Percentiles rank a stretch among this genome's conserved stretches.
Conservation (phyloP, 1,284 basidiomycete genomes). For the Blastosporella zonata region DNA sequence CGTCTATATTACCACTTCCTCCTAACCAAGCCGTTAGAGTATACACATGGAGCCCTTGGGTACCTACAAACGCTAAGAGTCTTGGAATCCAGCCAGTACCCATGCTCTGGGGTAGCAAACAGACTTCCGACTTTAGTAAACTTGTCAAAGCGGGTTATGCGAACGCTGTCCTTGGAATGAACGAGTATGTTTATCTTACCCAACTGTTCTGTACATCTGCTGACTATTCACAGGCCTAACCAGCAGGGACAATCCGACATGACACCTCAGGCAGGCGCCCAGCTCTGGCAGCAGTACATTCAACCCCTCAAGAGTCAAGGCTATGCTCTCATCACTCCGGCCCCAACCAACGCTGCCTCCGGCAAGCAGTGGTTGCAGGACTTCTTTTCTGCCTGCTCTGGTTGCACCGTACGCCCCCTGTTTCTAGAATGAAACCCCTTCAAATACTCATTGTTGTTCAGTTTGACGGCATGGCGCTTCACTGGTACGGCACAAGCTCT, state of each 20-base stretch:
- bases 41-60: slow-evolving; percentile 56
- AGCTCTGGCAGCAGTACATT: slow-evolving; percentile 63
- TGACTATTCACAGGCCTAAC: slow-evolving; percentile 36
- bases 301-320: slow-evolving; percentile 55
- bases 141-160: slow-evolving; percentile 49
- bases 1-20: not conserved
- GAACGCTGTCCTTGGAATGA: slow-evolving; percentile 58
- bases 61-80: slow-evolving; percentile 33
- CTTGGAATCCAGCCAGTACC: slow-evolving; percentile 53
- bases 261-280: slow-evolving; percentile 43
- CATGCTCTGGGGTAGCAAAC: slow-evolving; percentile 67
- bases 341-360: slow-evolving; percentile 57
- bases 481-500: slow-evolving; percentile 58
- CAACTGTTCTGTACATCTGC: not conserved
- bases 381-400: slow-evolving; percentile 53
- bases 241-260: slow-evolving; percentile 58
- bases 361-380: slow-evolving; percentile 58
- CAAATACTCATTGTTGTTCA: slow-evolving; percentile 48
- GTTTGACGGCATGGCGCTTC: too few relatives aligned
- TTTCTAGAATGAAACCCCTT: not conserved
- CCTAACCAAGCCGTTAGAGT: slow-evolving; percentile 33
- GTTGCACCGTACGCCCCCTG: slow-evolving; percentile 47
- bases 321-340: slow-evolving; percentile 61
- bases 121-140: slow-evolving; percentile 40
- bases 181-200: slow-evolving; percentile 51